These are phyloP conservation scores for Tuber aestivum DNA, from an alignment of 495 filamentous ascomycete species.

Conservation along the genomic window DNA sequence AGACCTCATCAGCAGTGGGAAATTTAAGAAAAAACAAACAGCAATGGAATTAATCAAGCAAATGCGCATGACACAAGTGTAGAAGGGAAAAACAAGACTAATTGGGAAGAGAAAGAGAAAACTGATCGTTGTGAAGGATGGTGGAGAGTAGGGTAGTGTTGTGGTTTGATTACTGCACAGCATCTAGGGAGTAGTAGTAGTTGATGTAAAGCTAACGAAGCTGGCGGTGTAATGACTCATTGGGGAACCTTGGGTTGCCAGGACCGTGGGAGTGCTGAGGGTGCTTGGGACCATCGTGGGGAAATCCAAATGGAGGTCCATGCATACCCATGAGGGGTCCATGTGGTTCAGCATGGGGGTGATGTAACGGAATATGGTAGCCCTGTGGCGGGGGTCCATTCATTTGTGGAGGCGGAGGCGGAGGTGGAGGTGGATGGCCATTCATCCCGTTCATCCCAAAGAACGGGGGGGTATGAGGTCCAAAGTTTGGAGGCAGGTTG, in stretches of 20 bases:
- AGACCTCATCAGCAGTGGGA: constrained; percentile 12
- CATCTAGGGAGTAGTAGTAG: constrained; percentile 19
- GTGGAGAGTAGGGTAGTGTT: background rate
- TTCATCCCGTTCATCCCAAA: constrained; percentile 35
- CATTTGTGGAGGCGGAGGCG: constrained; percentile 32
- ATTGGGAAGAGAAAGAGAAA: constrained; percentile 14
- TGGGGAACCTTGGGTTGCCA: constrained; percentile 34
- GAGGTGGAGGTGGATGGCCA: constrained; percentile 20
- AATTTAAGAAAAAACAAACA: constrained; percentile 9
- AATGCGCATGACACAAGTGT: background rate
- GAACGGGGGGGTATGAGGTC: constrained; percentile 38
- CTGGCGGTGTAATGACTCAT: constrained; percentile 35
- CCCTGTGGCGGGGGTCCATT: constrained; percentile 36
- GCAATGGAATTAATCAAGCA: constrained; percentile 3
- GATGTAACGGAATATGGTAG: constrained; percentile 41
- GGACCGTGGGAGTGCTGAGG: constrained; percentile 37
- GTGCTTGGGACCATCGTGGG: constrained; percentile 41
- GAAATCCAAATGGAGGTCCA: constrained; percentile 40
- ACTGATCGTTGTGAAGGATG: background rate
- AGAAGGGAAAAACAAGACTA: background rate
- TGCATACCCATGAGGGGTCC: constrained; percentile 38
- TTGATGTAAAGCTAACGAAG: constrained; percentile 25
- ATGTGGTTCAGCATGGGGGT: constrained; percentile 39
- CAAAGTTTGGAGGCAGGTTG: constrained; percentile 38
- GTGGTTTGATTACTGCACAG: constrained; percentile 18